Percentiles rank a stretch among this genome's conserved stretches.
Conservation (phyloP, 2,329 filamentous ascomycete species). For the Knufia fluminis region DNA sequence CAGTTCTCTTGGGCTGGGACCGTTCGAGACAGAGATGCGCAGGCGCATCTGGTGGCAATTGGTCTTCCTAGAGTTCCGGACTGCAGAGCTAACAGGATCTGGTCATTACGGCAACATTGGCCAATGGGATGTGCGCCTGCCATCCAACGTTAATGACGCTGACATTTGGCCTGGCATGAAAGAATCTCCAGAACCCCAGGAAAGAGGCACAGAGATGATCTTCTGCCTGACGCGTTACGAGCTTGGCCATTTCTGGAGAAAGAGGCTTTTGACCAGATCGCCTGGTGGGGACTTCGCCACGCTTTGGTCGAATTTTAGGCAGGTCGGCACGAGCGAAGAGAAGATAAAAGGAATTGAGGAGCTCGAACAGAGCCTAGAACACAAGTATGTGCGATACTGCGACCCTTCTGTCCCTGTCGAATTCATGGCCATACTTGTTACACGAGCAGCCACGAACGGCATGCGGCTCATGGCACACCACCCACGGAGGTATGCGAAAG, state of each 20-base stretch:
- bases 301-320: conserved; percentile 18
- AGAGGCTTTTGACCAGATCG: conserved; percentile 19
- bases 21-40: conserved; percentile 41
- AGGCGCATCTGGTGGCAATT: conserved; percentile 32
- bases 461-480: conserved; percentile 40
- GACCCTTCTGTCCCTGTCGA: conserved; percentile 41
- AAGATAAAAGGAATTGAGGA: conserved; percentile 29
- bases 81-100: conserved; percentile 26
- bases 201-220: conserved; percentile 47
- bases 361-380: conserved; percentile 46
- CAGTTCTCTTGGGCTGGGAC: conserved; percentile 36
- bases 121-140: conserved; percentile 35
- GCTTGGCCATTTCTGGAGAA: conserved; percentile 45
- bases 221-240: conserved; percentile 53
- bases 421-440: conserved; percentile 37
- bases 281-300: conserved; percentile 15
- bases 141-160: conserved; percentile 45
- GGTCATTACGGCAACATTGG: conserved; percentile 14
- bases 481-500: conserved; percentile 29
- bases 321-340: conserved; percentile 26
- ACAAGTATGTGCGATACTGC: conserved; percentile 46
- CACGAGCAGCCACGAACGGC: conserved; percentile 34
- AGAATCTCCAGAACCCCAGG: conserved; percentile 38
- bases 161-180: conserved; percentile 42
- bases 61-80: conserved; percentile 38